Conservation (phyloP, 179 eudicot genomes). For the Amaranthus tricolor region DNA sequence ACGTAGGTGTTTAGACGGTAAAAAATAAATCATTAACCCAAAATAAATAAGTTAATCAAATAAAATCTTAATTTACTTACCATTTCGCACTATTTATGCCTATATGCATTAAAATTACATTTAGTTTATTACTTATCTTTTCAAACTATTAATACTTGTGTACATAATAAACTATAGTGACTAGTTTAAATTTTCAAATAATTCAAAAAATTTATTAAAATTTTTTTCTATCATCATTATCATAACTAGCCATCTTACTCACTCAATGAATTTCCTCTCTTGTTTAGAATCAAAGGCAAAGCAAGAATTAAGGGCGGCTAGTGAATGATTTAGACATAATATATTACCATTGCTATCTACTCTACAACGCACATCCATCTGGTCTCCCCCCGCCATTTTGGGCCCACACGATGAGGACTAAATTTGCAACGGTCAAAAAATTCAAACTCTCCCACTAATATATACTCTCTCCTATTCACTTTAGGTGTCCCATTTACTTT, state of each 20-base stretch:
- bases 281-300: constrained; percentile 17
- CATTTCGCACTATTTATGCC: too few species aligned
- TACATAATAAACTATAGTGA: neutral
- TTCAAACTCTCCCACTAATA: constrained; percentile 17
- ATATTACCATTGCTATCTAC: neutral
- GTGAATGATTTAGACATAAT: constrained; percentile 24
- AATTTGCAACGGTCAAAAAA: constrained; percentile 30
- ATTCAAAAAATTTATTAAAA: neutral
- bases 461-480: too few species aligned
- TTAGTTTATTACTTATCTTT: too few species aligned
- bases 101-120: too few species aligned
- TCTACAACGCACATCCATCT: neutral
- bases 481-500: too few species aligned
- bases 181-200: neutral
- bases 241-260: neutral
- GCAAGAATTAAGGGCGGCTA: constrained; percentile 32
- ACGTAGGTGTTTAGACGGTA: too few species aligned
- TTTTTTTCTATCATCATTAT: too few species aligned
- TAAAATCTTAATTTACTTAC: too few species aligned
- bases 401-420: constrained; percentile 17
- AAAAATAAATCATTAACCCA: too few species aligned
- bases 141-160: too few species aligned
- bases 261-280: neutral
- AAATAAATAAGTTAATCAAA: too few species aligned
- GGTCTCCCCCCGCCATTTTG: neutral